phyloP scores from a whole-genome alignment of 2,329 filamentous ascomycete species.

The Talaromyces sp. region DNA sequence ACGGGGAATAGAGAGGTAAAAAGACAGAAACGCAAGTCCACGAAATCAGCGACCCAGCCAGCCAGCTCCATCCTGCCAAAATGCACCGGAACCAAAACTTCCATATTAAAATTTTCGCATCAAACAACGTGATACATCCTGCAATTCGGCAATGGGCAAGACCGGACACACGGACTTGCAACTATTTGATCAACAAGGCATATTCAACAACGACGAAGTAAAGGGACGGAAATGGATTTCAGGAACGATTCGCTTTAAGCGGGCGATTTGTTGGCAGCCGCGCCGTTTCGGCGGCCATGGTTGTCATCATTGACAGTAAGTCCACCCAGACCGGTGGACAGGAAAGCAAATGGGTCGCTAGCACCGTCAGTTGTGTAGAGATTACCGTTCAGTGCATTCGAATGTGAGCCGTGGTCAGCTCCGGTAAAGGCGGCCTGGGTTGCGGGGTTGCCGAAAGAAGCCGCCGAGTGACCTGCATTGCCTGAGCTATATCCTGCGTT shows the following conservation, averaged over 20 bases:
- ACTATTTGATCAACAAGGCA: slow-evolving; percentile 26
- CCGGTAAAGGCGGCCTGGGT: slow-evolving; percentile 93
- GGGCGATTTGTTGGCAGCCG: slow-evolving; percentile 45
- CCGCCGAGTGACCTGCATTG: slow-evolving; percentile 74
- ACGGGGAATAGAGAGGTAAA: slow-evolving; percentile 3
- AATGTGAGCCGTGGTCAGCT: slow-evolving; percentile 74
- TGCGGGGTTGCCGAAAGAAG: slow-evolving; percentile 86
- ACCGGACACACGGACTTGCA: slow-evolving; percentile 35
- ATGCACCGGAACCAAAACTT: slow-evolving; percentile 42
- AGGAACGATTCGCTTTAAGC: slow-evolving; percentile 23
- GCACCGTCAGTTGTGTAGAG: slow-evolving; percentile 58
- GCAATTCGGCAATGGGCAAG: slow-evolving; percentile 36
- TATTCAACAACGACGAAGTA: slow-evolving; percentile 16
- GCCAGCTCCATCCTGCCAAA: slow-evolving; percentile 42
- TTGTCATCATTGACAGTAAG: slow-evolving; percentile 53
- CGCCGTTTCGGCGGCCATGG: slow-evolving; percentile 45
- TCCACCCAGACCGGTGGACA: slow-evolving; percentile 57
- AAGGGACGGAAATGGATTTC: slow-evolving; percentile 19
- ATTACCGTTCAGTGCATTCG: slow-evolving; percentile 70
- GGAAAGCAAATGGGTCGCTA: slow-evolving; percentile 62
- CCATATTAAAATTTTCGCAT: slow-evolving; percentile 42
- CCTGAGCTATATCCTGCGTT: slow-evolving; percentile 76
- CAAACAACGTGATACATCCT: slow-evolving; percentile 33
- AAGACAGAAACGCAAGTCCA: slow-evolving; percentile 20
- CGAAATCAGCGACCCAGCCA: slow-evolving; percentile 39